Base-by-base conservation (phyloP, 495 filamentous ascomycete genomes). In the Mytilinidion resinicola region DNA sequence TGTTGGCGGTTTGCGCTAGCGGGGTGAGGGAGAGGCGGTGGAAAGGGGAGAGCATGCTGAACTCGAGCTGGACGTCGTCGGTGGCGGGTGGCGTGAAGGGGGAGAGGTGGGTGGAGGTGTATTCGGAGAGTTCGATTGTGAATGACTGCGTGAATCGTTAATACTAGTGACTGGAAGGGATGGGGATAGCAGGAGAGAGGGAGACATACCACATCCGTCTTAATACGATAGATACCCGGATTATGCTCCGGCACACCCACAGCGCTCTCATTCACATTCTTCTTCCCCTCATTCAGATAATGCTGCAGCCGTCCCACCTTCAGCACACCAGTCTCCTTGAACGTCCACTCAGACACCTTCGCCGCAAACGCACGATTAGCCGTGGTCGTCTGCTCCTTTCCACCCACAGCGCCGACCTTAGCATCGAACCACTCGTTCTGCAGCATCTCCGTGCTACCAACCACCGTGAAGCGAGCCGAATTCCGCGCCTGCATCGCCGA, bases 41-140 rank as follows among this genome's bases (percentile, higher is more conserved):
- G 84, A 95, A 96, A 62, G 95, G 93, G 7, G 92, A 96, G 12
- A 98, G 87, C 93, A 98, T 98, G 74, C 84, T 90, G 78, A 96
- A 95, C 73, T 98, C 93, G 56, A 98, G 87, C 70, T 98, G 93
- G 12, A 97, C 70, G 30, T 73, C 77, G 69, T 98, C 93, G 52
- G 69, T 72, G 3, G 76, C 58, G 53, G 88, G 84, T 35, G 89
- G 76, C 39, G 75, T 75, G 75, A 91, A 95, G 55, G 91, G 89
- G 8, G 77, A 73, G 73, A 82, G 92, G 65, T 80, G 77, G 69
- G 85, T 81, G 73, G 78, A 81, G 34, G 68, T 63, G 70, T 89
- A 96, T 69, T 96, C 90, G 8, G 93, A 95, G 38, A 96, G 62
- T 62, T 91, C 89, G 69, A 96, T 91, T 63, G 79, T 80, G 75